Conservation (phyloP, 2,329 filamentous ascomycete species). For the Verticillium isaacii region DNA sequence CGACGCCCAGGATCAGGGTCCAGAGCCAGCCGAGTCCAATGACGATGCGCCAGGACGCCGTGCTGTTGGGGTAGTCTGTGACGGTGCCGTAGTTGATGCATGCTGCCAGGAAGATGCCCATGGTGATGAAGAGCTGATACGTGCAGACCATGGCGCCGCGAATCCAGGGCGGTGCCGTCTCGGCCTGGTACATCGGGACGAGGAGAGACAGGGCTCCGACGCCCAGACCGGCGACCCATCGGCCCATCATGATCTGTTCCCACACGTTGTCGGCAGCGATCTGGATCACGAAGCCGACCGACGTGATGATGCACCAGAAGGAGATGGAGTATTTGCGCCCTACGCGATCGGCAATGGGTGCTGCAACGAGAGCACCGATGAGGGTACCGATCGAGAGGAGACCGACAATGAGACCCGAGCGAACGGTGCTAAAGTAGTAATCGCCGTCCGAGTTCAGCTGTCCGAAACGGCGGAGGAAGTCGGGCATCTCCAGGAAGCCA, state of each 20-base stretch:
- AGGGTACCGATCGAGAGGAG: constrained; percentile 57
- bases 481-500: constrained; percentile 53
- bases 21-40: constrained; percentile 49
- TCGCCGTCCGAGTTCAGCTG: constrained; percentile 31
- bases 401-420: constrained; percentile 55
- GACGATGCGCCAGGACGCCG: constrained; percentile 57
- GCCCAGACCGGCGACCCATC: constrained; percentile 61
- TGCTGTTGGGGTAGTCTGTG: constrained; percentile 34
- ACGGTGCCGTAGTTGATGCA: constrained; percentile 60
- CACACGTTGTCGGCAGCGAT: constrained; percentile 51
- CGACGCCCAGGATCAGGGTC: constrained; percentile 40
- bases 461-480: constrained; percentile 50
- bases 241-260: constrained; percentile 62
- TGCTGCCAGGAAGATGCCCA: constrained; percentile 59
- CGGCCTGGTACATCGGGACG: constrained; percentile 71
- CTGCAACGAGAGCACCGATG: constrained; percentile 54
- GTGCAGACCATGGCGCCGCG: constrained; percentile 60
- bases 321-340: constrained; percentile 61
- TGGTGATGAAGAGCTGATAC: constrained; percentile 69
- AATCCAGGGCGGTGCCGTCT: constrained; percentile 63
- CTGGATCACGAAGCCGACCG: constrained; percentile 63
- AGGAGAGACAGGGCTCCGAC: constrained; percentile 61
- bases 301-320: constrained; percentile 55
- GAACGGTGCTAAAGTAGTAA: constrained; percentile 43
- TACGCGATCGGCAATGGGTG: constrained; percentile 59